These are phyloP conservation scores for Coemansia sp. DNA, from an alignment of 192 early-diverging fungal genomes.

Conservation along the genomic window DNA sequence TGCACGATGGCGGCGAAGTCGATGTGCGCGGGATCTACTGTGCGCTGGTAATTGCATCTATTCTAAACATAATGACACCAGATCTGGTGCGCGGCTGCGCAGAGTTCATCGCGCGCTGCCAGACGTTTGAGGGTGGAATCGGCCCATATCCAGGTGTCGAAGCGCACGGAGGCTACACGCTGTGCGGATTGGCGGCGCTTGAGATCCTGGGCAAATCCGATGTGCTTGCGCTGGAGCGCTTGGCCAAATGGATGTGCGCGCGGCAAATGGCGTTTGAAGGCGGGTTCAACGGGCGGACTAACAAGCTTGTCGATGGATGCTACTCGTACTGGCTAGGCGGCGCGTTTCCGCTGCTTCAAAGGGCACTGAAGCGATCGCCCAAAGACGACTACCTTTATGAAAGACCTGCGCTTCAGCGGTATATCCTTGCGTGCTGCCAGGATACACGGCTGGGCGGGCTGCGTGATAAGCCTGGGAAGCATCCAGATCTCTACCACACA, in stretches of 20 bases:
- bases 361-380: constrained; percentile 58
- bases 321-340: constrained; percentile 97
- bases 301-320: constrained; percentile 98
- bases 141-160: constrained; percentile 80
- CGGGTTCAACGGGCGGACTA: constrained; percentile 93
- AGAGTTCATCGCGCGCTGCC: constrained; percentile 76
- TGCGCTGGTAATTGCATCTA: constrained; percentile 71
- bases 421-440: constrained; percentile 89
- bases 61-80: constrained; percentile 84
- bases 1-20: constrained; percentile 92
- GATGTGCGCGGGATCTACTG: constrained; percentile 93
- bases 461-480: constrained; percentile 91
- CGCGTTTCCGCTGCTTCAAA: constrained; percentile 66
- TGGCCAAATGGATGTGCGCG: constrained; percentile 71
- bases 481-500: constrained; percentile 92
- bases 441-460: constrained; percentile 69
- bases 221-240: constrained; percentile 61
- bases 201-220: constrained; percentile 72
- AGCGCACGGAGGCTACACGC: constrained; percentile 95
- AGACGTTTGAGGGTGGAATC: constrained; percentile 95
- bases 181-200: constrained; percentile 88
- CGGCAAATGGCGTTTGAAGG: constrained; percentile 92
- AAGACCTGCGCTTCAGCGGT: constrained; percentile 77
- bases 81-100: constrained; percentile 68
- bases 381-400: constrained; percentile 50